phyloP scores from a whole-genome alignment of 345 rosid species.

The Nasturtium officinale region DNA sequence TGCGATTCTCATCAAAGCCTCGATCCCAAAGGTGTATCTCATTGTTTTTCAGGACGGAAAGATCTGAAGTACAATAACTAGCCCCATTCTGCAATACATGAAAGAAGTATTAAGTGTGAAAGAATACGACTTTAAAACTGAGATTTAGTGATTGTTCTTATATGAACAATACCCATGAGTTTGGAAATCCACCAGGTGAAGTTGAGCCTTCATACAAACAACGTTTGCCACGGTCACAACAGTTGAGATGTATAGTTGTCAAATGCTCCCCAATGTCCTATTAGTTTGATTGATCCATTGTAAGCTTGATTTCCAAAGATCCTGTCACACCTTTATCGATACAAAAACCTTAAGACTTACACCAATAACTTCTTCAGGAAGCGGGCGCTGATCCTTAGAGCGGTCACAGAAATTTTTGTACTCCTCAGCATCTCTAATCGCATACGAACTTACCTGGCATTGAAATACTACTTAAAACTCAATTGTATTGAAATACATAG shows the following conservation, averaged over 20 bases:
- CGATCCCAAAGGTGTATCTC: slow-evolving; percentile 92
- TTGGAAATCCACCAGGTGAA: slow-evolving; percentile 80
- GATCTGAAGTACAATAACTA: slow-evolving; percentile 78
- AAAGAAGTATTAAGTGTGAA: neutral
- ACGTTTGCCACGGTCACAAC: slow-evolving; percentile 79
- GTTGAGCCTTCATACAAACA: slow-evolving; percentile 85
- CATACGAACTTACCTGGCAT: slow-evolving; percentile 67
- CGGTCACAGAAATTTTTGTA: slow-evolving; percentile 90
- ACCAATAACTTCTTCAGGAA: slow-evolving; percentile 85
- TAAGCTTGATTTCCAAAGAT: neutral
- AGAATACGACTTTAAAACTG: neutral
- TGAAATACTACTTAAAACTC: neutral
- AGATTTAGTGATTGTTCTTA: neutral
- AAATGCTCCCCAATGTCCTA: slow-evolving; percentile 81
- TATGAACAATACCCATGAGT: slow-evolving; percentile 66
- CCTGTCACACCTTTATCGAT: neutral
- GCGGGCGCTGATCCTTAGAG: slow-evolving; percentile 79
- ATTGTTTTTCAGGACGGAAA: slow-evolving; percentile 71
- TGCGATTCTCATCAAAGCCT: slow-evolving; percentile 75
- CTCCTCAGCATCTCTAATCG: slow-evolving; percentile 84
- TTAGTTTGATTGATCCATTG: neutral
- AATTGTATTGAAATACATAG: neutral
- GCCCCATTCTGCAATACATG: slow-evolving; percentile 60
- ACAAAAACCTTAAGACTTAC: slow-evolving; percentile 12
- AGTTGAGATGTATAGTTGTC: slow-evolving; percentile 71